A percentile compares a stretch with the other conserved stretches of the same genome.
phyloP scores from a whole-genome alignment of 2,329 filamentous ascomycete genomes.

The Arthrobotrys musiformis region DNA sequence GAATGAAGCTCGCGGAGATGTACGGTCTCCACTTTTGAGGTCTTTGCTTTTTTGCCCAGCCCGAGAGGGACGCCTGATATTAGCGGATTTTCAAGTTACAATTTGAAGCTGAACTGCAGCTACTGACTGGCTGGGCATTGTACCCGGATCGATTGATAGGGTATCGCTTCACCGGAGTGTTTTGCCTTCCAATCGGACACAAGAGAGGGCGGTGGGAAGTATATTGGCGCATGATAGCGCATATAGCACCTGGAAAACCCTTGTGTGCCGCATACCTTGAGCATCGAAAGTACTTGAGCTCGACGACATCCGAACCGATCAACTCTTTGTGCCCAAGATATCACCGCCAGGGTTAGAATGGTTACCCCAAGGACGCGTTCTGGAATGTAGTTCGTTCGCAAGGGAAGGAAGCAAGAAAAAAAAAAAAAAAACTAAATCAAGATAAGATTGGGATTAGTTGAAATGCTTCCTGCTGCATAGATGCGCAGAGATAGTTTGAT shows the following conservation, averaged over 20 bases:
- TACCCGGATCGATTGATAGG: not conserved
- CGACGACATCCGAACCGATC: no score
- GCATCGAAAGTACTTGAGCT: not conserved
- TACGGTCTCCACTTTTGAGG: constrained; percentile 12
- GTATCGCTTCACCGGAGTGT: not conserved
- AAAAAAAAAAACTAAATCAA: constrained; percentile 6
- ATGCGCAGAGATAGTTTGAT: constrained; percentile 17
- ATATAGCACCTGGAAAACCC: not conserved
- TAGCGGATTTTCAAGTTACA: not conserved
- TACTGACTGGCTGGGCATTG: not conserved
- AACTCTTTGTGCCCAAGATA: not conserved
- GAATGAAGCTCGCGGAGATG: constrained; percentile 1
- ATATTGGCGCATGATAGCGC: constrained; percentile 11
- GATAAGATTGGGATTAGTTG: constrained; percentile 9
- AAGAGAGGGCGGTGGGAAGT: not conserved
- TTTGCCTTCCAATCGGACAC: not conserved
- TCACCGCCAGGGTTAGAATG: not conserved
- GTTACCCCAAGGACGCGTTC: not conserved
- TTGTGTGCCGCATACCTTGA: not conserved
- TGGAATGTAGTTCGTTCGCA: not conserved
- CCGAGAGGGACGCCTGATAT: not conserved
- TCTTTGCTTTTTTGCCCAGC: no score
- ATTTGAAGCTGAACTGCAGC: not conserved
- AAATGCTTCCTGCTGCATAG: not conserved
- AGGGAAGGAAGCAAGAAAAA: no score